Evolutionary conservation across 2,329 filamentous ascomycete genomes (phyloP).

Genomic region (Chlorencoelia australis): DNA sequence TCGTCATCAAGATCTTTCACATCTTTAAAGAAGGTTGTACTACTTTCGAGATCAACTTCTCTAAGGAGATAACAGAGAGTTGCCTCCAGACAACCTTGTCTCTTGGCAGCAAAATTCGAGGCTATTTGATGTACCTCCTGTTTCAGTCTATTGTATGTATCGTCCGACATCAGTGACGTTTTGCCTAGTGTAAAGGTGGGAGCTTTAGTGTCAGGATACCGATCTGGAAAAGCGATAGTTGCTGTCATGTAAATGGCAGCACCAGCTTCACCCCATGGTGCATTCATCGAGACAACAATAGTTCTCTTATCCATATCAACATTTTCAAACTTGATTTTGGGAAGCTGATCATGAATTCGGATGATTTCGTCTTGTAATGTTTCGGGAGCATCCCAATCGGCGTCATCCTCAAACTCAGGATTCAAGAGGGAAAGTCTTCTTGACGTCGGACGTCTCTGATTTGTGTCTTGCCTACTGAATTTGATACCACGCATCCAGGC

Average conservation of each 20-base stretch:
- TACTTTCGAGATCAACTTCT: slow-evolving; percentile 49
- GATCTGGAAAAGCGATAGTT: slow-evolving; percentile 47
- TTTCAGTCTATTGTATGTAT: slow-evolving; percentile 42
- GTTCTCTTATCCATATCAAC: slow-evolving; percentile 53
- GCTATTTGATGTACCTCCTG: slow-evolving; percentile 47
- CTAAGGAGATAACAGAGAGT: slow-evolving; percentile 54
- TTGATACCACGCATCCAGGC: slow-evolving; percentile 62
- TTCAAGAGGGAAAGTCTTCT: slow-evolving; percentile 24
- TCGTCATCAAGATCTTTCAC: slow-evolving; percentile 48
- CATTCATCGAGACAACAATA: slow-evolving; percentile 50
- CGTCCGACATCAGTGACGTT: slow-evolving; percentile 50
- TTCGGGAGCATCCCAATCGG: slow-evolving; percentile 48
- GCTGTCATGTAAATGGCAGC: slow-evolving; percentile 53
- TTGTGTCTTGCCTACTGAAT: slow-evolving; percentile 35
- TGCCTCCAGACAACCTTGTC: slow-evolving; percentile 52
- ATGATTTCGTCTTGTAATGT: slow-evolving; percentile 55
- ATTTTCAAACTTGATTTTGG: slow-evolving; percentile 54
- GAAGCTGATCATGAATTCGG: slow-evolving; percentile 49
- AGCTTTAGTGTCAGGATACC: slow-evolving; percentile 47
- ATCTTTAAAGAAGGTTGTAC: slow-evolving; percentile 50
- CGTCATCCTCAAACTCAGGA: slow-evolving; percentile 26
- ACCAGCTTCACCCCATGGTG: slow-evolving; percentile 49
- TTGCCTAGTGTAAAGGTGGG: slow-evolving; percentile 53
- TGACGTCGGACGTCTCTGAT: slow-evolving; percentile 16
- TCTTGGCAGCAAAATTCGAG: slow-evolving; percentile 43